phyloP scores from a whole-genome alignment of 345 rosid species.

The Capsella bursapastoris region DNA sequence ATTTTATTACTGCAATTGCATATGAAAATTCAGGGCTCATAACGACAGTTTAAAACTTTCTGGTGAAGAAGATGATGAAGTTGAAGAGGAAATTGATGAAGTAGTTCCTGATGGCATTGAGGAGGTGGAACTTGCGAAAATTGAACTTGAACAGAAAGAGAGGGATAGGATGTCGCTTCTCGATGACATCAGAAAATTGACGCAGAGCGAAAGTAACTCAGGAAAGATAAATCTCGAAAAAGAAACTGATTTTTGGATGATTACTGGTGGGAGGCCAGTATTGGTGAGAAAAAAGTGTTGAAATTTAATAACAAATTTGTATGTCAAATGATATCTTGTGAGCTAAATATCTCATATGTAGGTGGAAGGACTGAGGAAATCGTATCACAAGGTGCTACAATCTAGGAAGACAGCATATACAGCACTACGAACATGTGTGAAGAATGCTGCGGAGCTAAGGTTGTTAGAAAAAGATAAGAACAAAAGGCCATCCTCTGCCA shows the following conservation, averaged over 20 bases:
- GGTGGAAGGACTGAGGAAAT: constrained; percentile 78
- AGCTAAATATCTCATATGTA: constrained; percentile 39
- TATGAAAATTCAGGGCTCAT: constrained; percentile 67
- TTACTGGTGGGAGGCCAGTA: constrained; percentile 48
- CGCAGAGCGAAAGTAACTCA: constrained; percentile 58
- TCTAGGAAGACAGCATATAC: constrained; percentile 77
- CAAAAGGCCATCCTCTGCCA: constrained; percentile 96
- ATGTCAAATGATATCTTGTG: not conserved
- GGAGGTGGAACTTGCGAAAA: constrained; percentile 92
- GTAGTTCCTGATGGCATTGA: constrained; percentile 95
- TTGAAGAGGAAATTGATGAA: constrained; percentile 94
- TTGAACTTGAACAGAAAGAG: constrained; percentile 77
- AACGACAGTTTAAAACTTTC: constrained; percentile 76
- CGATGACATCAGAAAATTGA: constrained; percentile 70
- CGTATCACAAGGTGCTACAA: constrained; percentile 64
- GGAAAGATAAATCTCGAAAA: constrained; percentile 52
- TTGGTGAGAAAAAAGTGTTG: constrained; percentile 44
- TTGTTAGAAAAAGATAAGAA: constrained; percentile 93
- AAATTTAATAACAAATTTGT: not conserved
- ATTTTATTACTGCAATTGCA: constrained; percentile 12
- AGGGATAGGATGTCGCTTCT: constrained; percentile 69
- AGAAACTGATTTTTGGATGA: constrained; percentile 52
- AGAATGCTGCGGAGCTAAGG: constrained; percentile 86
- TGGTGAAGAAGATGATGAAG: constrained; percentile 89
- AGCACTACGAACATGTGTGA: constrained; percentile 68